Percentiles rank a stretch among this genome's conserved stretches.
These are phyloP conservation scores for Zygotorulaspora sp. DNA, from an alignment of 805 yeast genomes.

Conservation along the genomic window DNA sequence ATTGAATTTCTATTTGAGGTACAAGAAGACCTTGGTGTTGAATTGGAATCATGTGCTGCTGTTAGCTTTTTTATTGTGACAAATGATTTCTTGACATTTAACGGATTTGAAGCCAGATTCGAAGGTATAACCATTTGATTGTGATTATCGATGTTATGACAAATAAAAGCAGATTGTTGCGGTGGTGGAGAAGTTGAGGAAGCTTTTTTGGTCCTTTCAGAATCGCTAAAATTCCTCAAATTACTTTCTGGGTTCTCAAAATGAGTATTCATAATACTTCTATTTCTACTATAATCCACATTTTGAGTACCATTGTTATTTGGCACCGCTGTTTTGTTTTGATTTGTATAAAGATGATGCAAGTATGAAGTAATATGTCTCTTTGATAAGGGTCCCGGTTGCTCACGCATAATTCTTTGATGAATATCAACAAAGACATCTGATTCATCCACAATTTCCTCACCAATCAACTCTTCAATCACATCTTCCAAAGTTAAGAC, in stretches of 20 bases:
- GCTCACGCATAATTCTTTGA: slow-evolving; percentile 72
- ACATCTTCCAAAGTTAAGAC: slow-evolving; percentile 93
- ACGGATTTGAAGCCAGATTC: slow-evolving; percentile 66
- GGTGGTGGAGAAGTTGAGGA: slow-evolving; percentile 4
- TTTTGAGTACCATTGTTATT: not conserved
- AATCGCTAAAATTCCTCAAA: not conserved
- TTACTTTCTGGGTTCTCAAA: not conserved
- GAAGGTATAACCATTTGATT: slow-evolving; percentile 28
- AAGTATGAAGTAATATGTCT: slow-evolving; percentile 64
- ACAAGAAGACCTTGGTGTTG: not conserved
- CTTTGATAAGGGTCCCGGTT: slow-evolving; percentile 72
- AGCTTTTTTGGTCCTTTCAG: not conserved
- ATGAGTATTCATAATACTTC: not conserved
- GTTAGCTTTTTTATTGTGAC: slow-evolving; percentile 61
- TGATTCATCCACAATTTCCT: slow-evolving; percentile 93
- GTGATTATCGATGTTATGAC: slow-evolving; percentile 4
- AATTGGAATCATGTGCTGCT: not conserved
- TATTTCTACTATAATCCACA: not conserved
- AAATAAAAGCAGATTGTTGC: not conserved
- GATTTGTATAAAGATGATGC: slow-evolving; percentile 51
- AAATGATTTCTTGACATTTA: slow-evolving; percentile 58
- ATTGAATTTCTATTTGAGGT: not conserved
- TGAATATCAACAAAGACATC: slow-evolving; percentile 91
- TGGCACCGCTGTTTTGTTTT: slow-evolving; percentile 29
- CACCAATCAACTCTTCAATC: slow-evolving; percentile 97